These are phyloP conservation scores for Cercospora citrullina DNA, from an alignment of 2,329 filamentous ascomycete genomes.

Conservation along the genomic window DNA sequence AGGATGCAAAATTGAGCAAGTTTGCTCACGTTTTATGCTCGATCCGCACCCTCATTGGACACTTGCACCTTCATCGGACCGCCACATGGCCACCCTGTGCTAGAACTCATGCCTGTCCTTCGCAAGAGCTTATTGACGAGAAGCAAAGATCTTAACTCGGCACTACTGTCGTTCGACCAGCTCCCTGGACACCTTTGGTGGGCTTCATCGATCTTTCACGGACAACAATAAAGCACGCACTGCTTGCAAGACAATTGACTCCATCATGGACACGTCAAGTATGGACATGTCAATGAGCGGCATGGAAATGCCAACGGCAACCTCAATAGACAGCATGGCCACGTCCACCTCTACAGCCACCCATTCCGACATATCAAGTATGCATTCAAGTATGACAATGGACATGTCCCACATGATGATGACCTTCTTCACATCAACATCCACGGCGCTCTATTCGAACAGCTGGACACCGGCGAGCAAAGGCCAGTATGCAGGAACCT, in stretches of 20 bases:
- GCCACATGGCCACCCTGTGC: background rate
- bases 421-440: constrained; percentile 63
- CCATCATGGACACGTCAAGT: constrained; percentile 8
- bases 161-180: background rate
- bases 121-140: background rate
- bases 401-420: constrained; percentile 50
- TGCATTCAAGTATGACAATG: constrained; percentile 35
- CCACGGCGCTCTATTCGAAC: constrained; percentile 63
- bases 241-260: background rate
- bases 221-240: background rate
- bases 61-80: background rate
- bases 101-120: background rate
- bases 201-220: background rate
- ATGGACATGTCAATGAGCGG: background rate
- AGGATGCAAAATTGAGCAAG: constrained; percentile 16
- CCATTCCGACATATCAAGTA: constrained; percentile 19
- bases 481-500: constrained; percentile 78
- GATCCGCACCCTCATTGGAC: background rate
- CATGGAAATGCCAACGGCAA: background rate
- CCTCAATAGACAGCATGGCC: background rate
- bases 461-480: constrained; percentile 69
- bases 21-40: constrained; percentile 10
- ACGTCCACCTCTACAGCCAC: background rate
- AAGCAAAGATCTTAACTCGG: background rate
- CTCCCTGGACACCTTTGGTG: background rate